Conservation (phyloP, 2,329 filamentous ascomycete species). For the Geosmithia flava region DNA sequence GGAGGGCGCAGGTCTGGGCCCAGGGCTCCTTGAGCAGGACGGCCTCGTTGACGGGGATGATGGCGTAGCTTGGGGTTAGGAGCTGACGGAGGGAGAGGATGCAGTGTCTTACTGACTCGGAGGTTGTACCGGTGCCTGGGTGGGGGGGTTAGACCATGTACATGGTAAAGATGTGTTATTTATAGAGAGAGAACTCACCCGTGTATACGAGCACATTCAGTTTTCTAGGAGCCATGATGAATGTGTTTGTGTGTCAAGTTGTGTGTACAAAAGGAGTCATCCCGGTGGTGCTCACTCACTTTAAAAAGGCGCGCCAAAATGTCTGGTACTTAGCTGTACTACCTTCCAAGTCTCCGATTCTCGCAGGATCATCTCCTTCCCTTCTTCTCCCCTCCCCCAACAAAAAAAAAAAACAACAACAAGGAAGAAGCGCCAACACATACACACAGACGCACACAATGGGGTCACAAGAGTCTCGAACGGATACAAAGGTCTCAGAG, state of each 20-base stretch:
- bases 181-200: slow-evolving; percentile 36
- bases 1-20: slow-evolving; percentile 71
- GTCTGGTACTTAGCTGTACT: too few relatives aligned
- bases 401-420: too few relatives aligned
- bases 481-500: neutral
- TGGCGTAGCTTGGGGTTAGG: slow-evolving; percentile 82
- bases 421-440: too few relatives aligned
- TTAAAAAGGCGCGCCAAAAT: too few relatives aligned
- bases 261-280: neutral
- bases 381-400: too few relatives aligned
- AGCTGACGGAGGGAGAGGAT: slow-evolving; percentile 76
- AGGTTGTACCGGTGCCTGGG: slow-evolving; percentile 69
- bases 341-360: too few relatives aligned
- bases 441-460: too few relatives aligned
- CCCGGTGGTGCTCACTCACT: too few relatives aligned
- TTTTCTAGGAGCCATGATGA: slow-evolving; percentile 45
- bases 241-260: slow-evolving; percentile 18
- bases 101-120: slow-evolving; percentile 82
- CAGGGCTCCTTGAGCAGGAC: slow-evolving; percentile 85
- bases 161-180: too few relatives aligned
- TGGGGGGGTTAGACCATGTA: slow-evolving; percentile 1
- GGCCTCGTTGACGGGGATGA: slow-evolving; percentile 70
- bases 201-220: slow-evolving; percentile 92
- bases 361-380: too few relatives aligned
- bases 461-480: slow-evolving; percentile 4